These are phyloP conservation scores for Melanogaster broomeanus DNA, from an alignment of 768 basidiomycete genomes.

Conservation along the genomic window DNA sequence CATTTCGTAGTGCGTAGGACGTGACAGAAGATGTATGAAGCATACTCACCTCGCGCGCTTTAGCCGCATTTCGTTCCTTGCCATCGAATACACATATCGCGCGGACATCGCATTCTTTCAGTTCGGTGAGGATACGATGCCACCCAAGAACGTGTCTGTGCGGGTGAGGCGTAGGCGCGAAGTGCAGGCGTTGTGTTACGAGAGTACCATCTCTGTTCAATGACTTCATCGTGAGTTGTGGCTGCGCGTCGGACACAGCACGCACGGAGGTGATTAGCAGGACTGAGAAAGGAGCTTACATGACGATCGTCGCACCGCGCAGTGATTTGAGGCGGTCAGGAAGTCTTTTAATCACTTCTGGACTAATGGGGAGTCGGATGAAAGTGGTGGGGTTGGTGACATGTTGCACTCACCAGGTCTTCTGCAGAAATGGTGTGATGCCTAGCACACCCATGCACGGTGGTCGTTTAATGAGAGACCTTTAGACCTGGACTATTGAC, in stretches of 20 bases:
- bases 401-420: slow-evolving; percentile 49
- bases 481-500: not conserved
- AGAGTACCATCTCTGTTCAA: slow-evolving; percentile 76
- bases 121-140: slow-evolving; percentile 68
- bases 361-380: slow-evolving; percentile 40
- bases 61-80: slow-evolving; percentile 62
- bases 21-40: not conserved
- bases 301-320: slow-evolving; percentile 67
- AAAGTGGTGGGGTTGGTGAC: not conserved
- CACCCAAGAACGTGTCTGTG: slow-evolving; percentile 78
- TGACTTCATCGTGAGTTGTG: slow-evolving; percentile 4
- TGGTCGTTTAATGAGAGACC: not conserved
- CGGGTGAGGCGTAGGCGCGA: slow-evolving; percentile 60
- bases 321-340: slow-evolving; percentile 65
- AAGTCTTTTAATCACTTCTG: slow-evolving; percentile 61
- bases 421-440: slow-evolving; percentile 68
- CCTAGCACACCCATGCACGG: slow-evolving; percentile 69
- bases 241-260: not conserved
- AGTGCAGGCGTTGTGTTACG: slow-evolving; percentile 82
- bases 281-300: slow-evolving; percentile 47
- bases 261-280: not conserved
- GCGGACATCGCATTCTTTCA: slow-evolving; percentile 54
- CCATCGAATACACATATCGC: slow-evolving; percentile 85
- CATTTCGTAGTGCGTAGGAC: no score
- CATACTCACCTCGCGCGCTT: slow-evolving; percentile 63